Conservation (phyloP, 352 stramenopile genomes). For the Phytophthora pinifolia region DNA sequence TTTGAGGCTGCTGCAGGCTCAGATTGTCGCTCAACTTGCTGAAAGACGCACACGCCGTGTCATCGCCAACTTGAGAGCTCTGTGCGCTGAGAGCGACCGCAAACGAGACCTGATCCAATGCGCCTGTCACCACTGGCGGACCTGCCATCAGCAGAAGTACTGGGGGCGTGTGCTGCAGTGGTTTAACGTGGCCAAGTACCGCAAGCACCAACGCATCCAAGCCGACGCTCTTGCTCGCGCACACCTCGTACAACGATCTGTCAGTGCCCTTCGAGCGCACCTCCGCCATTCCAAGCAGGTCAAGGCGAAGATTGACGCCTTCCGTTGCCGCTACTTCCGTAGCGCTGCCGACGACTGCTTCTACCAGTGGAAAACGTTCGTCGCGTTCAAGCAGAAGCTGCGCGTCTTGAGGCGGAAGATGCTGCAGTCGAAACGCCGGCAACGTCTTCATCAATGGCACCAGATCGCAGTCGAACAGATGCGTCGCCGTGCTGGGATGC, state of each 20-base stretch:
- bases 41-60: conserved; percentile 11
- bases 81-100: conserved; percentile 2
- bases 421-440: conserved; percentile 9
- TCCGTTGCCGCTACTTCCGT: conserved; percentile 29
- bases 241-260: conserved; percentile 11
- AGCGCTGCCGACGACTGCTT: conserved; percentile 26
- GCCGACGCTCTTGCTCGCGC: conserved; percentile 14
- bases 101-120: background rate
- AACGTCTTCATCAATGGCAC: conserved; percentile 27
- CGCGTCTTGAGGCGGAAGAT: conserved; percentile 9
- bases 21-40: conserved; percentile 1
- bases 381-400: conserved; percentile 25
- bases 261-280: conserved; percentile 11
- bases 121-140: conserved; percentile 20
- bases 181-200: conserved; percentile 10
- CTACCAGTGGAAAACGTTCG: conserved; percentile 28
- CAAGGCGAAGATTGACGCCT: conserved; percentile 14
- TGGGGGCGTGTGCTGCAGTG: conserved; percentile 31
- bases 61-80: conserved; percentile 13
- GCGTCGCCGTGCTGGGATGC: conserved; percentile 8
- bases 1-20: conserved; percentile 9
- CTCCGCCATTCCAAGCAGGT: conserved; percentile 16
- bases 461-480: conserved; percentile 2
- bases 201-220: conserved; percentile 10
- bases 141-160: conserved; percentile 16